Conservation (phyloP, 2,329 filamentous ascomycete species). For the Cercospora sp. region DNA sequence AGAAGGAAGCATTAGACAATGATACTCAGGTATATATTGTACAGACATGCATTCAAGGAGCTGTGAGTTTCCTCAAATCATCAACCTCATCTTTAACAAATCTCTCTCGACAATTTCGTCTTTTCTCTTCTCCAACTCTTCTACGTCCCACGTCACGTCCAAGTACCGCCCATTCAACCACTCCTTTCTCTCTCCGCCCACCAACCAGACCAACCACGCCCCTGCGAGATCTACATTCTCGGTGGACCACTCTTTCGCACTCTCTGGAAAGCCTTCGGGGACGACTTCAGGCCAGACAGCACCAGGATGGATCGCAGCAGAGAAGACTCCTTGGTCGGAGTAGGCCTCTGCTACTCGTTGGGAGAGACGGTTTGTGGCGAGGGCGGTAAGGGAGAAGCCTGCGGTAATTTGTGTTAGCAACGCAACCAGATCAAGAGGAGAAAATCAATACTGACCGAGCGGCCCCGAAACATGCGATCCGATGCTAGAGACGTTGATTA, state of each 20-base stretch:
- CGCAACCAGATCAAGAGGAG: no score
- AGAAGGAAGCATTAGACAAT: neutral
- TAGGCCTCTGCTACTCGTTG: slow-evolving; percentile 41
- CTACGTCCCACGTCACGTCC: slow-evolving; percentile 43
- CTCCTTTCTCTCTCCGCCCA: slow-evolving; percentile 35
- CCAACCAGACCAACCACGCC: slow-evolving; percentile 35
- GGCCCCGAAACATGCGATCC: slow-evolving; percentile 36
- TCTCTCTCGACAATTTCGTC: slow-evolving; percentile 40
- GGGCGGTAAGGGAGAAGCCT: slow-evolving; percentile 40
- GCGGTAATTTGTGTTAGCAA: neutral
- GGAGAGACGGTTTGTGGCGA: slow-evolving; percentile 38
- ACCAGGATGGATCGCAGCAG: slow-evolving; percentile 39
- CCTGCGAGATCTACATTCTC: slow-evolving; percentile 36
- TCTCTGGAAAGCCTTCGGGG: slow-evolving; percentile 36
- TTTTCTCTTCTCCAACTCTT: slow-evolving; percentile 38
- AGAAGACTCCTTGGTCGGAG: slow-evolving; percentile 29
- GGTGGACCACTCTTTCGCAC: slow-evolving; percentile 19
- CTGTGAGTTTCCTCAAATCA: slow-evolving; percentile 6
- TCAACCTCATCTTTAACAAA: slow-evolving; percentile 38
- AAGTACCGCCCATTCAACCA: slow-evolving; percentile 44
- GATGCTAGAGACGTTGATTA: slow-evolving; percentile 39
- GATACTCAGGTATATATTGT: neutral
- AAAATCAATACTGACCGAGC: slow-evolving; percentile 19
- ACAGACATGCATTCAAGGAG: neutral
- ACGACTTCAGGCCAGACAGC: slow-evolving; percentile 38